These are phyloP conservation scores for Panaeolus cyanescens DNA, from an alignment of 768 basidiomycete species.

Conservation along the genomic window DNA sequence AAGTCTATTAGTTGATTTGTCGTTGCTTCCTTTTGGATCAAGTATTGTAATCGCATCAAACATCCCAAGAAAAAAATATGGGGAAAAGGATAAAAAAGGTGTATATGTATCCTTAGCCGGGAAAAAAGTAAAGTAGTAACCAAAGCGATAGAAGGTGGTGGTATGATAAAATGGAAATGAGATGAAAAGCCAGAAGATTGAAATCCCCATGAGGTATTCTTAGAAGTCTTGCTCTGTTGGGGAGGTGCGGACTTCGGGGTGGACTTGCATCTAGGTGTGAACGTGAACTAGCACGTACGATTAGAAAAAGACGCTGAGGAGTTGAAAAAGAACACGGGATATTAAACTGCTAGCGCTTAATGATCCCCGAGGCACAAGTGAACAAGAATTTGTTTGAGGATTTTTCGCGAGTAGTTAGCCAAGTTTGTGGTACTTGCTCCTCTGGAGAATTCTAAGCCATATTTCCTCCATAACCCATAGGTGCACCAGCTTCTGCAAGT, in stretches of 20 bases:
- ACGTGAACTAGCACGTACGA: neutral
- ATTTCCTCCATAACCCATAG: constrained; percentile 60
- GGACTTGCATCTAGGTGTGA: neutral
- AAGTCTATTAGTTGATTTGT: too few species aligned
- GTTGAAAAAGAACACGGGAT: neutral
- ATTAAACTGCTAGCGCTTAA: constrained; percentile 2
- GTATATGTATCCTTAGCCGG: neutral
- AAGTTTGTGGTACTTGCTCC: constrained; percentile 1
- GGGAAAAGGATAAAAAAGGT: neutral
- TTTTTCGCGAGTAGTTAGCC: neutral
- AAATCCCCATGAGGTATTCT: neutral
- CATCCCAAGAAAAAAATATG: neutral
- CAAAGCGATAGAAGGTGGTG: neutral
- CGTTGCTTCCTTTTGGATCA: too few species aligned
- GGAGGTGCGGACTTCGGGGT: neutral
- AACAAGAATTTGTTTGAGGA: neutral
- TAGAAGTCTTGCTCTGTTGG: neutral
- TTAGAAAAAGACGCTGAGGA: neutral
- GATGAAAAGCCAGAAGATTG: too few species aligned
- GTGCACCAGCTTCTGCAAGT: constrained; percentile 62
- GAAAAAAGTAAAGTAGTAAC: neutral
- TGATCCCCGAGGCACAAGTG: neutral
- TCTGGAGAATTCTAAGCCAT: constrained; percentile 31
- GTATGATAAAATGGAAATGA: neutral
- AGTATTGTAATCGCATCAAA: neutral